phyloP scores from a whole-genome alignment of 108 stramenopile species.

The Nannochloropsis oceanica region DNA sequence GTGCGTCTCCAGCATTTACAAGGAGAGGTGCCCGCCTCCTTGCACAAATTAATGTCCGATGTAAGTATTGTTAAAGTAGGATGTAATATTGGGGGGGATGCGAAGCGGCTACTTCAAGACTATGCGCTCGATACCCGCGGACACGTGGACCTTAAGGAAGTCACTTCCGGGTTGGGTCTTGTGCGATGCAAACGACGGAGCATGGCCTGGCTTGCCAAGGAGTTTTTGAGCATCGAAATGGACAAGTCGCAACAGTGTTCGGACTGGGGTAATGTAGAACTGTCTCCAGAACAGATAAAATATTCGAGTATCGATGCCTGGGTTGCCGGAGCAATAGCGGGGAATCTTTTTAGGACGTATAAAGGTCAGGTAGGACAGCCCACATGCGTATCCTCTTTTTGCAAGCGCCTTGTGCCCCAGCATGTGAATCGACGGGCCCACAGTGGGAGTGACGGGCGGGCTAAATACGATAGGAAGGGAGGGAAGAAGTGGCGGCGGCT shows the following conservation, averaged over 20 bases:
- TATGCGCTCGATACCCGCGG: not conserved
- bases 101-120: not conserved
- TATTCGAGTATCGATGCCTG: not conserved
- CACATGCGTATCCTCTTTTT: not conserved
- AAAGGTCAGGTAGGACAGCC: not conserved
- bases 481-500: not conserved
- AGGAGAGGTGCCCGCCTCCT: not conserved
- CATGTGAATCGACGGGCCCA: not conserved
- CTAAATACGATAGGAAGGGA: not conserved
- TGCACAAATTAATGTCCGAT: not conserved
- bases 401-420: not conserved
- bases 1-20: not conserved
- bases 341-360: not conserved
- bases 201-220: not conserved
- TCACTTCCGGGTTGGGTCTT: not conserved
- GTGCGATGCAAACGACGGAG: not conserved
- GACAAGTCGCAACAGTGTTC: not conserved
- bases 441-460: not conserved
- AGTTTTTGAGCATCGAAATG: not conserved
- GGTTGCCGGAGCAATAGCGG: not conserved
- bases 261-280: not conserved
- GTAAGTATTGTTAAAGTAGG: not conserved
- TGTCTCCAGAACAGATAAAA: not conserved
- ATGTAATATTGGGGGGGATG: not conserved
- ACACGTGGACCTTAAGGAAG: not conserved